Percentiles rank a stretch among this genome's conserved stretches.
These are phyloP conservation scores for Saccharum hybrid DNA, from an alignment of 202 grass and related monocot genomes.

Conservation along the genomic window DNA sequence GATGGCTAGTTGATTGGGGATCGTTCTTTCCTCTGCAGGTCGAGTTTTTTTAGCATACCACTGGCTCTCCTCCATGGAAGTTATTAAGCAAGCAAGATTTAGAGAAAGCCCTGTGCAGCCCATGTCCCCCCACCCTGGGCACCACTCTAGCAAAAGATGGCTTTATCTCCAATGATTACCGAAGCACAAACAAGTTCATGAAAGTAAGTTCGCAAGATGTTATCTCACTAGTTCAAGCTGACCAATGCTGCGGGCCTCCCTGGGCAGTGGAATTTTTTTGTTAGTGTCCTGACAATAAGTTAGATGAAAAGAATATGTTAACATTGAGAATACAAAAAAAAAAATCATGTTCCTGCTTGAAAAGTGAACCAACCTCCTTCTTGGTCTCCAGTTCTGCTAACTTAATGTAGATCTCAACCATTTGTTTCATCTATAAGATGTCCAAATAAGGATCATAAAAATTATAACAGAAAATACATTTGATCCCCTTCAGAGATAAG, in stretches of 20 bases:
- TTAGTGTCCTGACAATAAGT: constrained; percentile 79
- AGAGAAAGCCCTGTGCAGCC: background rate
- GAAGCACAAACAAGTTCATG: constrained; percentile 36
- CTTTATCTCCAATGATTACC: constrained; percentile 5
- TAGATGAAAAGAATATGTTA: constrained; percentile 41
- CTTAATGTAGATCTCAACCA: constrained; percentile 99
- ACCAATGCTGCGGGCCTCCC: constrained; percentile 75
- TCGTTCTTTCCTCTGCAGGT: background rate
- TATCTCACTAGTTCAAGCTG: constrained; percentile 90
- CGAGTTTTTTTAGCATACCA: background rate
- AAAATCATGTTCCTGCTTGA: constrained; percentile 35
- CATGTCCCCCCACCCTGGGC: background rate
- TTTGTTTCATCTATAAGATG: constrained; percentile 87
- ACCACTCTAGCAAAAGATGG: background rate
- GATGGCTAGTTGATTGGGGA: background rate
- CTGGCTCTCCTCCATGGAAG: background rate
- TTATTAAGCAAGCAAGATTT: constrained; percentile 1
- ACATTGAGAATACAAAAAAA: constrained; percentile 38
- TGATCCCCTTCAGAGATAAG: constrained; percentile 23
- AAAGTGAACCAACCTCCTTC: constrained; percentile 73
- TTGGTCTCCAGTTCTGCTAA: constrained; percentile 95
- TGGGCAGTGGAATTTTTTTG: constrained; percentile 79
- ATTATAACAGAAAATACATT: constrained; percentile 25
- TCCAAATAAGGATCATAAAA: constrained; percentile 38
- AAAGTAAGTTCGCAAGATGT: constrained; percentile 45